Evolutionary conservation across 495 filamentous ascomycete species (phyloP), one percentile per base, ranked within the genome.

Genomic region (Talaromyces wortmannii): DNA sequence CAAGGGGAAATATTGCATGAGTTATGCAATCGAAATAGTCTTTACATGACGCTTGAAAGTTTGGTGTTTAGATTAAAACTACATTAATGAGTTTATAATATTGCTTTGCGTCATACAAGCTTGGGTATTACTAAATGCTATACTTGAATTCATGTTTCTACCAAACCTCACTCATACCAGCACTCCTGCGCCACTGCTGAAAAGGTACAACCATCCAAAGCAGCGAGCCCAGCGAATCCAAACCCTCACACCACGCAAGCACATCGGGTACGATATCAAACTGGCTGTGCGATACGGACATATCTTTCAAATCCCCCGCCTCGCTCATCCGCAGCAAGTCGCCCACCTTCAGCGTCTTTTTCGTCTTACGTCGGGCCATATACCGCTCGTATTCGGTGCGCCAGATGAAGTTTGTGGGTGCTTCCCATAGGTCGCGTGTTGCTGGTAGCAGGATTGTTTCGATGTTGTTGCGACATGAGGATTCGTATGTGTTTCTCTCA

Each of bases 91-190:
- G 2, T 2, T 8, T 5, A 40, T 23, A 23, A 2, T 23, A 23
- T 23, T 23, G 23, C 23, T 23, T 1, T 23, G 23, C 2, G 23
- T 23, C 23, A 23, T 23, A 23, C 23, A 23, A 23, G 23, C 23
- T 23, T 23, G 1, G 4, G 23, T 23, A 23, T 23, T 23, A 4
- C 23, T 23, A 23, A 23, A 23, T 23, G 23, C 23, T 23, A 23
- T 23, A 23, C 23, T 2, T 23, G 4, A 23, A 4, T 23, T 23
- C 23, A 23, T 23, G 23, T 23, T 40, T 23, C 43, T 46, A 53
- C 52, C 52, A 53, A 23, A 45, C 43, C 30, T 53, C 52, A 17
- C 30, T 45, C 52, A 53, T 53, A 17, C 52, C 52, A 31, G 43
- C 17, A 11, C 13, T 36, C 18, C 23, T 11, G n/a, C 52, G 17